Base-by-base conservation (phyloP, 768 basidiomycete genomes). In the Phlegmacium glaucopus region DNA sequence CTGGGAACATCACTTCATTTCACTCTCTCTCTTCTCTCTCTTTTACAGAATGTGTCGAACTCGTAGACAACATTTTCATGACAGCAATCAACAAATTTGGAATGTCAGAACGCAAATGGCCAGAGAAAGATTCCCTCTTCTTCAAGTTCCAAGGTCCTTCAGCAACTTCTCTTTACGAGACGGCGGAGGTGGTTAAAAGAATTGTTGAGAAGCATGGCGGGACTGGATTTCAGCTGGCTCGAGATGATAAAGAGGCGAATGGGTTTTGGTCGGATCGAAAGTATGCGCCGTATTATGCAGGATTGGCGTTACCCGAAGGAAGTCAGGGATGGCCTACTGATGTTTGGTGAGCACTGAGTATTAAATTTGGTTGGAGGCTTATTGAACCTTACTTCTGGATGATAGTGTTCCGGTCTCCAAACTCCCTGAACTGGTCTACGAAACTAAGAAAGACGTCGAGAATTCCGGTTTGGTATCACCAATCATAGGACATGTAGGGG, bases 81-180 rank as follows among this genome's bases (percentile, higher is more conserved):
- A 64, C 70, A 28, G 77, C 84, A 5, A 74, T 76, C 32, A 84
- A 86, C 63, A 67, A 69, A 37, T 77, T 69, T 47, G 80, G 79
- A 55, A 72, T 68, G 51, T 83, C 78, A 25, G 62, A 62, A 30
- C 75, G 71, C 34, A 75, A 74, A 50, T 90, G 82, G 66, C 77
- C 78, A 1, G 80, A 77, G 44, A 70, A 68, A 22, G 88, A 91
- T 60, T 81, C 78, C 17, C 72, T 95, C 9, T 90, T 92, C 70
- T 87, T 95, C 77, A 91, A 93, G 63, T 82, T 95, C 62, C 88
- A 91, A 56, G 88, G 88, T 9, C 76, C 83, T 8, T 77, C 82
- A 1, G 67, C 71, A 1, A 67, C 74, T 2, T 75, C 82, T 3
- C 66, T 90, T n/a, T 61, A 69, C 2, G 85, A 87, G 53, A 81